A percentile compares a stretch with the other conserved stretches of the same genome.
Evolutionary conservation across 2,329 filamentous ascomycete genomes (phyloP).

Genomic region (Aspergillus phoenicis): DNA sequence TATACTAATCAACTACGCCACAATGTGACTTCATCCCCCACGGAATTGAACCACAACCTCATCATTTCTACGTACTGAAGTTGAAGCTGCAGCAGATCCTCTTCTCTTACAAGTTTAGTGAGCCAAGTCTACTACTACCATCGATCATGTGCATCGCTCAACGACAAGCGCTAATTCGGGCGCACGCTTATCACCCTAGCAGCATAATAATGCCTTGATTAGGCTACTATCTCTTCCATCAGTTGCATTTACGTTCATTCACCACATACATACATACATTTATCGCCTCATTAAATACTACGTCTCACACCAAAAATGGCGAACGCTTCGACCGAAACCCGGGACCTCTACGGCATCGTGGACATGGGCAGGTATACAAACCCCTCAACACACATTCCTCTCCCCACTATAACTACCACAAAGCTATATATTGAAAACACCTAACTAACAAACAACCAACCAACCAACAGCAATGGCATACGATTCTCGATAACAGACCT

Average conservation of each 20-base stretch:
- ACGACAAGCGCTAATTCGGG: no score
- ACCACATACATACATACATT: background rate
- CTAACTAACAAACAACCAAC: background rate
- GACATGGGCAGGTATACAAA: constrained; percentile 43
- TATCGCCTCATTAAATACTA: background rate
- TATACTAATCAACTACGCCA: background rate
- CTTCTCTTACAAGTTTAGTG: no score
- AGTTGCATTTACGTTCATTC: background rate
- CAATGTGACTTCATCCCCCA: background rate
- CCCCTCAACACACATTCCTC: background rate
- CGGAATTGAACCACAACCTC: background rate
- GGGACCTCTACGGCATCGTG: constrained; percentile 39
- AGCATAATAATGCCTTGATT: no score
- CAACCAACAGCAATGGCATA: constrained; percentile 71
- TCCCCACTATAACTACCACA: background rate
- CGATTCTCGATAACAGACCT: constrained; percentile 87
- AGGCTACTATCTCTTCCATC: no score
- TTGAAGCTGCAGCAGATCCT: no score
- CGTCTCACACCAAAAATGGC: constrained; percentile 10
- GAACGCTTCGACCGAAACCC: background rate
- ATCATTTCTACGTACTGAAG: background rate
- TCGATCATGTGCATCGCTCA: no score
- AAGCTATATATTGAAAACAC: background rate
- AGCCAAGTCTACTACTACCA: no score
- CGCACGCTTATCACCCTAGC: no score